Percentiles rank a stretch among this genome's conserved stretches.
Conservation (phyloP, 108 stramenopile species). For the Skeletonema marinoi region DNA sequence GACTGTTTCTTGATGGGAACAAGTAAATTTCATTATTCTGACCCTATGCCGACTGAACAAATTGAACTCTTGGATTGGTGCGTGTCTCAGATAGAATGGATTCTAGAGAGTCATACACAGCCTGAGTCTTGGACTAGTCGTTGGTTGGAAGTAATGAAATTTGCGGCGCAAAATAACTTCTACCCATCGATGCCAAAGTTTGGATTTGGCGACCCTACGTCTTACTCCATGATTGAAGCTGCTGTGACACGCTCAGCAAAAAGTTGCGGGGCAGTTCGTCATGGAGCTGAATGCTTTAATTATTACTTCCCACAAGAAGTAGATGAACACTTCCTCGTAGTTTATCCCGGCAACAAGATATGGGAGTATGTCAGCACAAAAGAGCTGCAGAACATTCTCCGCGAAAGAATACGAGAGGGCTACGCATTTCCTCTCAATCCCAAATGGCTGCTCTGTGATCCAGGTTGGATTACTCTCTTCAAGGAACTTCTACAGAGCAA, state of each 20-base stretch:
- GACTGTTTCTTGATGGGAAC: constrained; percentile 63
- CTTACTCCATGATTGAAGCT: constrained; percentile 47
- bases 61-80: constrained; percentile 52
- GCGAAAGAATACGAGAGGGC: constrained; percentile 50
- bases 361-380: constrained; percentile 48
- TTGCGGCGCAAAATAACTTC: constrained; percentile 26
- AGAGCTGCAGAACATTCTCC: constrained; percentile 47
- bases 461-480: constrained; percentile 62
- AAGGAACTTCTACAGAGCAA: constrained; percentile 50
- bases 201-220: constrained; percentile 63
- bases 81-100: constrained; percentile 37
- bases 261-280: constrained; percentile 54
- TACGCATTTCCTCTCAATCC: constrained; percentile 65
- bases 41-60: constrained; percentile 50
- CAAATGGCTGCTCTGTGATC: constrained; percentile 53
- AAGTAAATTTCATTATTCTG: constrained; percentile 31
- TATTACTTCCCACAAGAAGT: constrained; percentile 67
- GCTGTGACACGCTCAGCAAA: constrained; percentile 26
- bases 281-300: constrained; percentile 74
- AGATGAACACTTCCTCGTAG: constrained; percentile 55
- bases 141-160: constrained; percentile 56
- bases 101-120: constrained; percentile 34
- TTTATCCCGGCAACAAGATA: constrained; percentile 29
- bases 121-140: constrained; percentile 53
- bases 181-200: constrained; percentile 44